Evolutionary conservation across 1,284 basidiomycete species (phyloP).

Genomic region (Boletus subluridellus): DNA sequence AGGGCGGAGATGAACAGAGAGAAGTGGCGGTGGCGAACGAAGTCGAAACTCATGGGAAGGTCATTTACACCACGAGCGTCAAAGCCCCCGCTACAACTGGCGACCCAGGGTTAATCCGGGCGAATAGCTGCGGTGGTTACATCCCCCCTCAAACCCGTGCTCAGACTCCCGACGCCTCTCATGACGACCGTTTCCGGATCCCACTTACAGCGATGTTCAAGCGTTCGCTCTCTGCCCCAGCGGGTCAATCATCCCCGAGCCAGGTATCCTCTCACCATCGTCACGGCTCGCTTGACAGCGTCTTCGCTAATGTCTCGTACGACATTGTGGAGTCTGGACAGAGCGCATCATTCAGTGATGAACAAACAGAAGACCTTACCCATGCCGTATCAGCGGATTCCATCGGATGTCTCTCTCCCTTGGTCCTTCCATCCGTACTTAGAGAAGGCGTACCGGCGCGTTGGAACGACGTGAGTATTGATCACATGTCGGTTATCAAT

Average conservation of each 20-base stretch:
- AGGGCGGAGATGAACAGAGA: slow-evolving; percentile 26
- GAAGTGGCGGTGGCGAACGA: slow-evolving; percentile 18
- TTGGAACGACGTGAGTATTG: slow-evolving; percentile 34
- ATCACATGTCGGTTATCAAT: slow-evolving; percentile 13
- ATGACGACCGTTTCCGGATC: slow-evolving; percentile 40
- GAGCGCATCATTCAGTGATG: slow-evolving; percentile 10
- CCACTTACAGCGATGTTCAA: slow-evolving; percentile 59
- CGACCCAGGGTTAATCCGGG: slow-evolving; percentile 2
- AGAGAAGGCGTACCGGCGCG: slow-evolving; percentile 33
- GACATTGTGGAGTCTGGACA: slow-evolving; percentile 28
- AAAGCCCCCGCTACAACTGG: neutral
- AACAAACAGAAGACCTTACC: slow-evolving; percentile 23
- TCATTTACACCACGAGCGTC: slow-evolving; percentile 1
- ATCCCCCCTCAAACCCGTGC: slow-evolving; percentile 27
- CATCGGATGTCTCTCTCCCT: slow-evolving; percentile 29
- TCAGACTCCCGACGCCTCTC: slow-evolving; percentile 30
- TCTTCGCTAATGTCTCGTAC: slow-evolving; percentile 33
- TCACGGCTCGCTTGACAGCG: slow-evolving; percentile 28
- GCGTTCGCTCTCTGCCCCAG: slow-evolving; percentile 55
- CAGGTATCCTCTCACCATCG: slow-evolving; percentile 15
- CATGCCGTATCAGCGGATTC: slow-evolving; percentile 22
- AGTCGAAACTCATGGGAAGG: slow-evolving; percentile 9
- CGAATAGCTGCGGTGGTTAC: slow-evolving; percentile 12
- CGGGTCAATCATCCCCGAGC: slow-evolving; percentile 26
- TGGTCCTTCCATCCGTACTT: slow-evolving; percentile 32